Base-by-base conservation (phyloP, 176 grass and related monocot species). In the Chloris gayana region DNA sequence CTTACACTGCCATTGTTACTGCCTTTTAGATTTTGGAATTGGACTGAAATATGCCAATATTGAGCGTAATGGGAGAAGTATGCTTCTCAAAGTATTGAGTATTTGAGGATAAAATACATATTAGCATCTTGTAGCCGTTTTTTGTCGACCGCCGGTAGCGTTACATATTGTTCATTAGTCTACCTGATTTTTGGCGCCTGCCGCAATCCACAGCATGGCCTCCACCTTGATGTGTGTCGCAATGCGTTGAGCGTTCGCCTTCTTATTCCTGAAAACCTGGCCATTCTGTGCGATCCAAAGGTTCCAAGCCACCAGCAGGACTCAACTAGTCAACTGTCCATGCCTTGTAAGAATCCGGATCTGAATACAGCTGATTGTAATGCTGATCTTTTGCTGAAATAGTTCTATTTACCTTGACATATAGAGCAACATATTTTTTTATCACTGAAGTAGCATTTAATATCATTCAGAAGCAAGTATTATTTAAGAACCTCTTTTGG, bases 1-100 rank as follows among this genome's bases (percentile, higher is more conserved):
- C 63, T 18, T 75, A 54, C 50, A 54, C 14, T 84, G 25, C 41
- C 72, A 24, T 78, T 72, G 39, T 66, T 56, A 64, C 21, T 65
- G 57, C 65, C 59, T 1, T 50, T 64, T 1, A 66, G 64, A 77
- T 19, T 29, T 80, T 85, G 24, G 13, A 5, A 50, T 38, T 25
- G 29, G 29, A 77, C 15, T 30, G 50, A 34, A 33, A 54, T 57
- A 38, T 25, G 32, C 33, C 46, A 79, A 15, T 78, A 17, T 1
- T 27, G 2, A 78, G 9, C 45, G 32, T 68, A 67, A 31, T 44
- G 19, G 19, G 44, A 33, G 7, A 71, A 82, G 8, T 38, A 39
- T 8, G 2, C 26, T 24, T 22, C 53, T 41, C 4, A 11, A 29
- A 35, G 2, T 74, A 53, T 45, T 22, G 54, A 37, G 2, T 2